phyloP scores from a whole-genome alignment of 1,139 yeast genomes.

The Scheffersomyces stambukii region DNA sequence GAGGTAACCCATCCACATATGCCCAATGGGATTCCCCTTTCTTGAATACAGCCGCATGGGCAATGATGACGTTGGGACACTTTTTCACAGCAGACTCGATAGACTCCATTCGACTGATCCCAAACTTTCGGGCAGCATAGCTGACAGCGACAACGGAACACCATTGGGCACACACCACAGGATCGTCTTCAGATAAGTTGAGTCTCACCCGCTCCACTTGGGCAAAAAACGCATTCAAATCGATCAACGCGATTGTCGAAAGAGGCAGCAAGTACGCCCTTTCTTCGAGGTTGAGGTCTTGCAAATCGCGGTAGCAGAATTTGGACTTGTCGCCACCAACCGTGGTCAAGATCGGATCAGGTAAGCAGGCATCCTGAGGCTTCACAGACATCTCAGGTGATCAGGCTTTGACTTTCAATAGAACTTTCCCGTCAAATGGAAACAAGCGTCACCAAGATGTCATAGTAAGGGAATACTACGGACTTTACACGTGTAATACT shows the following conservation, averaged over 20 bases:
- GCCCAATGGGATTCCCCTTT: slow-evolving; percentile 86
- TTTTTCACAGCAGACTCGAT: slow-evolving; percentile 63
- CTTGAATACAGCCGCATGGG: slow-evolving; percentile 92
- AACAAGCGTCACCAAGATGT: too few species aligned
- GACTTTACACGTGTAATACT: too few species aligned
- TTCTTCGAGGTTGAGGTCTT: slow-evolving; percentile 40
- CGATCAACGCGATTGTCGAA: slow-evolving; percentile 82
- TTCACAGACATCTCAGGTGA: too few species aligned
- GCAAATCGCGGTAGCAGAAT: slow-evolving; percentile 46
- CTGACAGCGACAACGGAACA: slow-evolving; percentile 81
- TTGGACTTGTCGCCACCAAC: slow-evolving; percentile 1
- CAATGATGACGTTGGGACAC: slow-evolving; percentile 71
- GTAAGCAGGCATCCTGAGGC: slow-evolving; percentile 1
- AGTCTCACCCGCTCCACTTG: slow-evolving; percentile 85
- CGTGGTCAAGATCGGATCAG: not conserved
- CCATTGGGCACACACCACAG: slow-evolving; percentile 97
- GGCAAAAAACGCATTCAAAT: slow-evolving; percentile 92
- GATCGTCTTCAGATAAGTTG: slow-evolving; percentile 60
- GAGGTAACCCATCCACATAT: slow-evolving; percentile 45
- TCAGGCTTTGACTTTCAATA: too few species aligned
- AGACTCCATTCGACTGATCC: slow-evolving; percentile 75
- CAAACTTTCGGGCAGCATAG: slow-evolving; percentile 82
- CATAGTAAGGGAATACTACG: too few species aligned
- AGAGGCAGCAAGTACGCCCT: slow-evolving; percentile 60
- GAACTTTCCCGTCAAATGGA: too few species aligned